Evolutionary conservation across 768 basidiomycete species (phyloP).

Genomic region (Russula griseocarnosa): DNA sequence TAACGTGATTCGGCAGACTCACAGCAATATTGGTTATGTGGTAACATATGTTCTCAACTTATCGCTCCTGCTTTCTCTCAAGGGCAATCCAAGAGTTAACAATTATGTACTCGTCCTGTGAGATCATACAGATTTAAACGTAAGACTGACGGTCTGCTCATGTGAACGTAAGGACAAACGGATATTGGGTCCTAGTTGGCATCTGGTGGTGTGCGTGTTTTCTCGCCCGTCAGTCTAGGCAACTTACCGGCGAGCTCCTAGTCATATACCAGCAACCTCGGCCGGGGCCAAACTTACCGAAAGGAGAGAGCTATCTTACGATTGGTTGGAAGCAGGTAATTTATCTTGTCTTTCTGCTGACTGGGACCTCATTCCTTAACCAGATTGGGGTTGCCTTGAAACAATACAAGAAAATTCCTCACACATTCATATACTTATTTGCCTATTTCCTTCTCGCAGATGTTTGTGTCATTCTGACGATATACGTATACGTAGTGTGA

Average conservation of each 20-base stretch:
- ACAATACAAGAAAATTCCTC: conserved; percentile 72
- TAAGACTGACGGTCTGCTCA: neutral
- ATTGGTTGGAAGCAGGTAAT: conserved; percentile 84
- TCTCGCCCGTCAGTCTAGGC: neutral
- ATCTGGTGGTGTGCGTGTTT: conserved; percentile 79
- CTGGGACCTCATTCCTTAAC: neutral
- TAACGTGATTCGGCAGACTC: conserved; percentile 43
- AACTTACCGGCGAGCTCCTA: conserved; percentile 31
- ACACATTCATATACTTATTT: conserved; percentile 78
- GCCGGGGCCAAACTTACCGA: conserved; percentile 73
- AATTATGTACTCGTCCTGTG: conserved; percentile 73
- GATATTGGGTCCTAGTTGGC: conserved; percentile 73
- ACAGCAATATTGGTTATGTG: conserved; percentile 75
- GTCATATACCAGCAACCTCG: conserved; percentile 85
- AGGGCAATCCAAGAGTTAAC: conserved; percentile 56
- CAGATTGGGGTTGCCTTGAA: conserved; percentile 75
- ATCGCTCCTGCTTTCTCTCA: conserved; percentile 62
- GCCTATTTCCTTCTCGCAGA: conserved; percentile 77
- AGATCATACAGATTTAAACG: conserved; percentile 26
- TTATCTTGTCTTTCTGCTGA: too few relatives aligned
- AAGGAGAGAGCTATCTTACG: conserved; percentile 70
- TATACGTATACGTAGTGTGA: neutral
- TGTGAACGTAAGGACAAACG: conserved; percentile 49
- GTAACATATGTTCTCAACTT: conserved; percentile 61
- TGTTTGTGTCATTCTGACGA: conserved; percentile 38